phyloP scores from a whole-genome alignment of 2,329 filamentous ascomycete species.

The Tolypocladium album region DNA sequence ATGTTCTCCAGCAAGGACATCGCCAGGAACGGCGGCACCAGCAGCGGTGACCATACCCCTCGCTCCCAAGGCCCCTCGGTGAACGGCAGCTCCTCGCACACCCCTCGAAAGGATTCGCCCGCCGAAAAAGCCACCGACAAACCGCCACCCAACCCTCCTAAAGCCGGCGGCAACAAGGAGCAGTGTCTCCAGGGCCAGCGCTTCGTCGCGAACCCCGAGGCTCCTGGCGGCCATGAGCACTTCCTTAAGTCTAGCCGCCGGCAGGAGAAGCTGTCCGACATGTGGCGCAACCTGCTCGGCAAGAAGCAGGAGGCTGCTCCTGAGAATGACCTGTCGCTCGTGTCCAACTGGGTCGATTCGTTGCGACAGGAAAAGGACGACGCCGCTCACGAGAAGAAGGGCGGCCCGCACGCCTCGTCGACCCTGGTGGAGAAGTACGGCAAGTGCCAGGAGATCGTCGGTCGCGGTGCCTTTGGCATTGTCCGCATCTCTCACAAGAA shows the following conservation, averaged over 20 bases:
- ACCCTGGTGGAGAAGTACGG: conserved; percentile 94
- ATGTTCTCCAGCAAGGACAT: conserved; percentile 54
- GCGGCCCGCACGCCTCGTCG: conserved; percentile 55
- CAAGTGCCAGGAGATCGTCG: conserved; percentile 95
- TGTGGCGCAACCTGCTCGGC: conserved; percentile 79
- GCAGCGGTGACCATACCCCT: conserved; percentile 20
- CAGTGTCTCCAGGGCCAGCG: conserved; percentile 33
- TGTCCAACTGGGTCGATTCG: conserved; percentile 93
- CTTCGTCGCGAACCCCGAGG: conserved; percentile 38
- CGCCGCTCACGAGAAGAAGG: conserved; percentile 63
- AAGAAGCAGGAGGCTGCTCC: conserved; percentile 66
- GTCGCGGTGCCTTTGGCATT: conserved; percentile 92
- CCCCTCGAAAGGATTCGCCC: conserved; percentile 32
- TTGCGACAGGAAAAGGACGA: conserved; percentile 83
- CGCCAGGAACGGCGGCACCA: conserved; percentile 18
- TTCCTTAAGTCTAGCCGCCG: conserved; percentile 80
- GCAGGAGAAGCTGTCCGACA: conserved; percentile 88
- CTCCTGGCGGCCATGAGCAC: conserved; percentile 70
- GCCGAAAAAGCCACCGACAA: conserved; percentile 15
- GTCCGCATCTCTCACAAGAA: conserved; percentile 97
- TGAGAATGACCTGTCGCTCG: conserved; percentile 79
- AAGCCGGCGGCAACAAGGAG: conserved; percentile 20
- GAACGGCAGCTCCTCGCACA: conserved; percentile 22
- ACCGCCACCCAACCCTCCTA: conserved; percentile 16
- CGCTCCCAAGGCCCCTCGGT: conserved; percentile 24